phyloP scores from a whole-genome alignment of 345 rosid species.

The Hibiscus mutabilis region DNA sequence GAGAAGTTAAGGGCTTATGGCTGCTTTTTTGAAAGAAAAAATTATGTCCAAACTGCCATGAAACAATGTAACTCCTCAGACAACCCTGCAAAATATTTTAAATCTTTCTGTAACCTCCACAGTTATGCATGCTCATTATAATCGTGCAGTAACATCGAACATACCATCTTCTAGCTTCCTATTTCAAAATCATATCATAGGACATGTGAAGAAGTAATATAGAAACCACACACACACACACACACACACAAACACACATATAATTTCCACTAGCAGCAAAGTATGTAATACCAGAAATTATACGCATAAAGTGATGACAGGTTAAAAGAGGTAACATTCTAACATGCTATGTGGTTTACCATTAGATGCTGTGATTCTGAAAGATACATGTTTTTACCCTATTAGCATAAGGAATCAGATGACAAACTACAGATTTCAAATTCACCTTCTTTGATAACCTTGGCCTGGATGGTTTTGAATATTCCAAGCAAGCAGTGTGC shows the following conservation, averaged over 20 bases:
- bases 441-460: slow-evolving; percentile 47
- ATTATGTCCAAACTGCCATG: neutral
- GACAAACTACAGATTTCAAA: neutral
- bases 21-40: neutral
- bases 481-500: slow-evolving; percentile 81
- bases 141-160: neutral
- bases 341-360: neutral
- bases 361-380: neutral
- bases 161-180: neutral
- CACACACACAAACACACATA: neutral
- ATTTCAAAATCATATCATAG: neutral
- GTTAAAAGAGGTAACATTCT: neutral
- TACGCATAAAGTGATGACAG: neutral
- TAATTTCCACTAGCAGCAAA: neutral
- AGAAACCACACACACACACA: neutral
- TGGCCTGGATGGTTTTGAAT: slow-evolving; percentile 45
- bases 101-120: neutral
- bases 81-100: neutral
- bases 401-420: neutral
- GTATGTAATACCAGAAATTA: neutral
- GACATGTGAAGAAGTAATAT: neutral
- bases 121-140: neutral
- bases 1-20: neutral
- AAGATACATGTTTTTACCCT: neutral
- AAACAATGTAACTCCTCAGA: neutral